Evolutionary conservation across 148 eudicot genomes (phyloP), one percentile per base, ranked within the genome.

Genomic region (Amaranthus hypochondriacus): DNA sequence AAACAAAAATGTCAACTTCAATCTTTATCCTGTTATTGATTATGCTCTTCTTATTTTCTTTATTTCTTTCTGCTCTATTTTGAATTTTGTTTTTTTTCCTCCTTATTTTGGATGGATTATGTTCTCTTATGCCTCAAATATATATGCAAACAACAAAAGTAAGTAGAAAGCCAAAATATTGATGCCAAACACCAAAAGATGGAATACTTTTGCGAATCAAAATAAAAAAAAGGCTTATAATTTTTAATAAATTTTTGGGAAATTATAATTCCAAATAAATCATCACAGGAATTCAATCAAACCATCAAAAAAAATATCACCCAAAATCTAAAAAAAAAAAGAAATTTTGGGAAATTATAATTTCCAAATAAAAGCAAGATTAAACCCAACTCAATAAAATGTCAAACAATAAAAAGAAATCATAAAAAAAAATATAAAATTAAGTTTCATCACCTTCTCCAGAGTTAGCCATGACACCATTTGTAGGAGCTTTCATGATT

Each of bases 401-500:
- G 39, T 28, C 39, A 28, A 28, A 28, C 39, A 28, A 28, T 28
- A 48, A 48, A 46, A 44, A 15, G 3, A 73, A 64, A 21, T 39
- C 48, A n/a, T 13, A 48, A 50, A 54, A 3, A 10, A 48, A 47
- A 28, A 28, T 0, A 0, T 28, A 28, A 28, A 28, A 28, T 0
- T 5, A 64, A 18, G 8, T 5, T 10, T 2, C 39, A 75, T 75
- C 74, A 79, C 78, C 82, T 79, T 79, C 82, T 56, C 55, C 56
- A 48, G 75, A 61, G 78, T 79, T 92, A 67, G 87, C 53, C 66
- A 87, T 66, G 85, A 80, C 87, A 28, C 88, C 92, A 81, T 84
- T 87, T 70, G 94, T 72, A 21, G 96, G 94, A 81, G 88, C 85
- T 84, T 87, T 93, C 98, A 90, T 92, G 47, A 74, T 69, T 48